Conservation (phyloP, 2,329 filamentous ascomycete species). For the Chrysosporium keratinophilum region DNA sequence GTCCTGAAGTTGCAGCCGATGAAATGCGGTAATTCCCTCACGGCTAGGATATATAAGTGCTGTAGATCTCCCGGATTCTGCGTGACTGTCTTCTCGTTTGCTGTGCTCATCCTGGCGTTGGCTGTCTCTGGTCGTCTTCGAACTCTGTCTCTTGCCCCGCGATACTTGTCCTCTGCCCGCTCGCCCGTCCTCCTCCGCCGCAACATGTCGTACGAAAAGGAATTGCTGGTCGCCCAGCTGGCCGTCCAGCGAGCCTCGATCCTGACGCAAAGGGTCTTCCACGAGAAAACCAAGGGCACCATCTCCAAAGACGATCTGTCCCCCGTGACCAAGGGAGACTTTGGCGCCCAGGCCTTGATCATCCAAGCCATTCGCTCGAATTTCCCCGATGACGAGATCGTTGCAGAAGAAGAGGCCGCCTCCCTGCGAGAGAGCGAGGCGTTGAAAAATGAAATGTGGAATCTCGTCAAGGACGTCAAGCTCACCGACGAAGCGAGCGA, state of each 20-base stretch:
- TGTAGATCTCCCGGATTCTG: constrained; percentile 7
- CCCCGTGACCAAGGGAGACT: constrained; percentile 95
- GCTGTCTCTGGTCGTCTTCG: constrained; percentile 28
- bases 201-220: constrained; percentile 54
- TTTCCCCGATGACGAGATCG: constrained; percentile 83
- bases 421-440: constrained; percentile 60
- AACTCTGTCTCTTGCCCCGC: constrained; percentile 19
- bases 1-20: constrained; percentile 10
- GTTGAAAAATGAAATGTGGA: constrained; percentile 71
- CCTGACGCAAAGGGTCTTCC: constrained; percentile 66
- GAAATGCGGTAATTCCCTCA: constrained; percentile 2
- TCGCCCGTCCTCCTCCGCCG: constrained; percentile 15
- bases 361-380: constrained; percentile 79
- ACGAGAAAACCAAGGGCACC: constrained; percentile 88
- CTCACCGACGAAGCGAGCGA: constrained; percentile 58
- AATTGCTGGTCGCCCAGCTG: constrained; percentile 73
- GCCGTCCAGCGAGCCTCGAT: constrained; percentile 75
- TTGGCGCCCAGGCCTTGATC: constrained; percentile 93
- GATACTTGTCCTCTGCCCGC: constrained; percentile 16
- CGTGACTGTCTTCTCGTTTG: constrained; percentile 3
- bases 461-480: constrained; percentile 61
- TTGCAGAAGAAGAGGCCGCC: constrained; percentile 88
- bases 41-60: constrained; percentile 5
- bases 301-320: constrained; percentile 91
- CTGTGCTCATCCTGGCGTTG: constrained; percentile 34